phyloP scores from a whole-genome alignment of 1,139 yeast genomes.

The Sugiyamaella grinbergsii region DNA sequence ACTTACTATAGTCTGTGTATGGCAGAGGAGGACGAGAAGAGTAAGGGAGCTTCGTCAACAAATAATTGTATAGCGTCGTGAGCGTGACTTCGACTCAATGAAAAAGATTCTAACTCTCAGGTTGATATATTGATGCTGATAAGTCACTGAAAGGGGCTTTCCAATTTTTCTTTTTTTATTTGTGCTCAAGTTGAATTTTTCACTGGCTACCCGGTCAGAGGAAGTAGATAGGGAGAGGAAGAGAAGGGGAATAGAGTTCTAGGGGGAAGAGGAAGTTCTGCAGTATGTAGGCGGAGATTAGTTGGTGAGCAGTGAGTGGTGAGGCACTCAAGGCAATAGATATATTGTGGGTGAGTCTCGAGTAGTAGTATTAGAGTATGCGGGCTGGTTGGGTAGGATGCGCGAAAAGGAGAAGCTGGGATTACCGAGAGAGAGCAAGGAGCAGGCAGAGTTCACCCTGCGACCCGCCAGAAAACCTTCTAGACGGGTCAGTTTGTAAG shows the following conservation, averaged over 20 bases:
- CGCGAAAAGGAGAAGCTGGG: neutral
- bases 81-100: no score
- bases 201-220: neutral
- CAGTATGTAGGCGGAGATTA: slow-evolving; percentile 2
- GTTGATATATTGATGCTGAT: no score
- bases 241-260: neutral
- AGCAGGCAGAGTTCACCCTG: no score
- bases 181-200: neutral
- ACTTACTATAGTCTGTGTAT: neutral
- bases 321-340: neutral
- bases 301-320: slow-evolving; percentile 1
- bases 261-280: neutral
- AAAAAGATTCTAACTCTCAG: no score
- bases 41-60: neutral
- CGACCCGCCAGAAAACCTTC: no score
- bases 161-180: no score
- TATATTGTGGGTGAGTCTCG: neutral
- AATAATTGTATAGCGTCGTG: no score
- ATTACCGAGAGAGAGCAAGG: no score
- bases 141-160: no score
- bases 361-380: neutral
- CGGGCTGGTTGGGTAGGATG: neutral
- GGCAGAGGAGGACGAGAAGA: neutral
- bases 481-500: no score
- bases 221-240: neutral